Conservation (phyloP, 1,139 yeast species). For the Scheffersomyces insectosa region DNA sequence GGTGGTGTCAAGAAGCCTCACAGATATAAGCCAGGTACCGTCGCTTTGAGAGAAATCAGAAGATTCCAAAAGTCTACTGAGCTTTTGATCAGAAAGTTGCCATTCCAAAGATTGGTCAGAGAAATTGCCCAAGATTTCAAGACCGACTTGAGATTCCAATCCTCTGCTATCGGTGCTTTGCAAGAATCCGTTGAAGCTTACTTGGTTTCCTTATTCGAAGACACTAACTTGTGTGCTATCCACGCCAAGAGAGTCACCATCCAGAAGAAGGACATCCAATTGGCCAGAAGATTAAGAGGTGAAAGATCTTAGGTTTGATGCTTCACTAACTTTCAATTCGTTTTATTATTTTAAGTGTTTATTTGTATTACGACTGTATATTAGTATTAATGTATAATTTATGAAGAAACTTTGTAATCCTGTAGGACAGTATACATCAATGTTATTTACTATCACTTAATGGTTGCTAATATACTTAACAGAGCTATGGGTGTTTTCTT, state of each 20-base stretch:
- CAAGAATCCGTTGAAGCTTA: conserved; percentile 99
- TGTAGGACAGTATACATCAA: too few species aligned
- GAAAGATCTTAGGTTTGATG: conserved; percentile 54
- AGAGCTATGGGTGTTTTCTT: neutral
- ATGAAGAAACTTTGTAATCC: neutral
- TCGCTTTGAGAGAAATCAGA: conserved; percentile 98
- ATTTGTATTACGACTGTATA: conserved; percentile 1
- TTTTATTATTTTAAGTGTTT: neutral
- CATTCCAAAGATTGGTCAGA: conserved; percentile 98
- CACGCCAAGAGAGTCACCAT: conserved; percentile 98
- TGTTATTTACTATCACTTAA: too few species aligned
- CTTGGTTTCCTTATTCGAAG: conserved; percentile 86
- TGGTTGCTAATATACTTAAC: too few species aligned
- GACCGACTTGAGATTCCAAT: conserved; percentile 97
- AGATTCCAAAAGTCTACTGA: conserved; percentile 99
- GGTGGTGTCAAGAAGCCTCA: conserved; percentile 99
- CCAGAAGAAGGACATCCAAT: conserved; percentile 98
- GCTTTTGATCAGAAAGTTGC: conserved; percentile 93
- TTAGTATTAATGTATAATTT: conserved; percentile 1
- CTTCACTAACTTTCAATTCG: neutral
- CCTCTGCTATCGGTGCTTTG: conserved; percentile 97
- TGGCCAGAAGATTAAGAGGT: conserved; percentile 99
- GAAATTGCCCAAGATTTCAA: conserved; percentile 98
- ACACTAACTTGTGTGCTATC: conserved; percentile 97
- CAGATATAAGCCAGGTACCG: conserved; percentile 99